Conservation (phyloP, 441 rosid species). For the Adansonia grandidieri region DNA sequence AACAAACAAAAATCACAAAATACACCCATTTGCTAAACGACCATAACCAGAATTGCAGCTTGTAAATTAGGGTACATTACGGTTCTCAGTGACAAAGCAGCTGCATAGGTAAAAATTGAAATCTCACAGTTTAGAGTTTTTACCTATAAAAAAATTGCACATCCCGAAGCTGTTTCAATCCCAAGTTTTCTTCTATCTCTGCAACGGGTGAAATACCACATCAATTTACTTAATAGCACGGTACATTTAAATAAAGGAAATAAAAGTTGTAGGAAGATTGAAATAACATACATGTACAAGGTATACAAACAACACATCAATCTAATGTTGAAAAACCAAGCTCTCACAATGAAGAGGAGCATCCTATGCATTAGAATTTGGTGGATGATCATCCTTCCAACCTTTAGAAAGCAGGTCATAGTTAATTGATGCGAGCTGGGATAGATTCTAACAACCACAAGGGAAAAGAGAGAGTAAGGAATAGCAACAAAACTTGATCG, state of each 20-base stretch:
- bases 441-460: slow-evolving; percentile 64
- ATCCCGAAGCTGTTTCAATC: slow-evolving; percentile 42
- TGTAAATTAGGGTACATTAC: slow-evolving; percentile 8
- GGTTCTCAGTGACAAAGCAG: slow-evolving; percentile 31
- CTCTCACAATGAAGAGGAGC: slow-evolving; percentile 23
- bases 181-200: slow-evolving; percentile 49
- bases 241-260: neutral
- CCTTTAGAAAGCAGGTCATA: slow-evolving; percentile 97
- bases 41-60: slow-evolving; percentile 25
- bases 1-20: slow-evolving; percentile 7
- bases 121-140: slow-evolving; percentile 35
- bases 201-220: slow-evolving; percentile 27
- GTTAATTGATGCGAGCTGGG: slow-evolving; percentile 97
- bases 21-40: slow-evolving; percentile 25
- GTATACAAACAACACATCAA: slow-evolving; percentile 42
- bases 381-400: slow-evolving; percentile 80
- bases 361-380: slow-evolving; percentile 50
- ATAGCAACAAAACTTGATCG: neutral
- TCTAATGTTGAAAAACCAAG: slow-evolving; percentile 28
- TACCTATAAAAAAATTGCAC: slow-evolving; percentile 40
- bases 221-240: neutral
- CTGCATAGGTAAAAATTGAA: slow-evolving; percentile 33
- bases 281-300: slow-evolving; percentile 58
- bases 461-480: neutral
- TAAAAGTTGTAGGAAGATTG: neutral